Evolutionary conservation across 306 rosid species (phyloP).

Genomic region (Hippophae tibetana): DNA sequence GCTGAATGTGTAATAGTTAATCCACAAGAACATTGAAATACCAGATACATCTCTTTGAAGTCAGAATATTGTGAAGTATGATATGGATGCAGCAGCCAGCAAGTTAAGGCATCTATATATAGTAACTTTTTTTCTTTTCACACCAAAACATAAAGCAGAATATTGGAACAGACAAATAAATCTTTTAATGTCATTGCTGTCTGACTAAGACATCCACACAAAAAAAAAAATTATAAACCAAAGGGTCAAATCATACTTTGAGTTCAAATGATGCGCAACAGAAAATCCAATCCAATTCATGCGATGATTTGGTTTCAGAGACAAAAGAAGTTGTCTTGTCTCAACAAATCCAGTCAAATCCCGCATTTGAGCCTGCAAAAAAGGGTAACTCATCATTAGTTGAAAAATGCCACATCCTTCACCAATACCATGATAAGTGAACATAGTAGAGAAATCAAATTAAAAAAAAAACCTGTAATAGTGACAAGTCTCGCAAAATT

Average conservation of each 20-base stretch:
- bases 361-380: slow-evolving; percentile 89
- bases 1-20: too few relatives aligned
- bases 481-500: slow-evolving; percentile 84
- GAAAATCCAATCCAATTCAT: slow-evolving; percentile 99
- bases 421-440: neutral
- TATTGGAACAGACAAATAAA: too few relatives aligned
- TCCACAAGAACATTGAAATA: too few relatives aligned
- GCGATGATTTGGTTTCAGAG: slow-evolving; percentile 94
- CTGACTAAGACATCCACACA: too few relatives aligned
- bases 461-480: slow-evolving; percentile 57
- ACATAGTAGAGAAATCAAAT: slow-evolving; percentile 9
- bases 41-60: too few relatives aligned
- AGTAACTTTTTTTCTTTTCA: too few relatives aligned
- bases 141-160: too few relatives aligned
- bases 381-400: slow-evolving; percentile 7
- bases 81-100: too few relatives aligned
- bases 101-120: too few relatives aligned
- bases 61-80: too few relatives aligned
- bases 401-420: neutral
- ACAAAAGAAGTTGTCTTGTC: slow-evolving; percentile 86
- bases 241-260: slow-evolving; percentile 45
- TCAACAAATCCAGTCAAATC: slow-evolving; percentile 96
- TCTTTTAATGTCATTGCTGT: too few relatives aligned
- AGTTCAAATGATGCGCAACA: slow-evolving; percentile 87
- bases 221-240: neutral